Base-by-base conservation (phyloP, 108 stramenopile genomes). In the Conticribra guillardii region DNA sequence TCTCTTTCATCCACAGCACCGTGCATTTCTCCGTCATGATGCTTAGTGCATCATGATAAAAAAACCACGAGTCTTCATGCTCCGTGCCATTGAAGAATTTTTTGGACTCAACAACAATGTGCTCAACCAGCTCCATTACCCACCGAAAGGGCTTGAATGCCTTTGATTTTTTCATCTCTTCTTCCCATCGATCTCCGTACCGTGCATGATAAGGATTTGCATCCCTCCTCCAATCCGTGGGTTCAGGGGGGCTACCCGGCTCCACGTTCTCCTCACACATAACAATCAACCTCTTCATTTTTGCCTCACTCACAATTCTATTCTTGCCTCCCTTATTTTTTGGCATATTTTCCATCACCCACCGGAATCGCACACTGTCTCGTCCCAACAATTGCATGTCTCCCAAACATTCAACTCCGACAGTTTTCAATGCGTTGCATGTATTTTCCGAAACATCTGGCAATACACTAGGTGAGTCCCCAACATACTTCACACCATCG, bases 31-130 rank as follows among this genome's bases (percentile, higher is more conserved):
- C 23, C 16, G 69, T 70, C 69, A 70, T 60, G 16, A 27, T 24
- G 1, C 26, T 17, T 33, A 70, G 49, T 16, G 69, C 59, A 60
- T 70, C 59, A 21, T 70, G 69, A 49, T 70, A 70, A 28, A 70
- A 53, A 21, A 18, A 24, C 19, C 34, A 70, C 17, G 49, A 26
- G 7, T 60, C 18, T 1, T 34, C 22, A 58, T 69, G 32, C n/a
- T 4, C 19, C 9, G 54, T 58, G 21, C 30, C 24, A 29, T 44
- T 47, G 27, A 48, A 70, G 8, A 17, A 11, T 18, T 48, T 31
- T 26, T 70, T n/a, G 2, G 46, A 59, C 8, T 49, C 41, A 3
- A 2, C 32, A 2, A 60, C 28, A 33, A 69, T 46, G 56, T 59
- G 56, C 31, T 57, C 24, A 30, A 59, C 28, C 32, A 69, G 19